These are phyloP conservation scores for Sarocladium oryzae DNA, from an alignment of 2,329 filamentous ascomycete species.

Conservation along the genomic window DNA sequence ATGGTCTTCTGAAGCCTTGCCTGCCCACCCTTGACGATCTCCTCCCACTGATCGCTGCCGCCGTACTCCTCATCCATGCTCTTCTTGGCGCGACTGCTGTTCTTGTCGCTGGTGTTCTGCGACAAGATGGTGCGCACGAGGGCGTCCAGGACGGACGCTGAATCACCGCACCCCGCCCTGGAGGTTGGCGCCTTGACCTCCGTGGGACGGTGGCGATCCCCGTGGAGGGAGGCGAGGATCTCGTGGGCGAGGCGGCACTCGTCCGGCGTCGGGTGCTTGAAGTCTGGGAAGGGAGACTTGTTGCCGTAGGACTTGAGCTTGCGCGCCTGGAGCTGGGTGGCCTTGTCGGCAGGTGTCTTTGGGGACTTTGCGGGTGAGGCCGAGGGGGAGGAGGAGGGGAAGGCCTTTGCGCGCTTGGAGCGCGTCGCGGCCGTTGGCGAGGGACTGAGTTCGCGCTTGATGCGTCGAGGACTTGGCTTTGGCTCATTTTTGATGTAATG, in stretches of 20 bases:
- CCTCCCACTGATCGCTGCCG: conserved; percentile 35
- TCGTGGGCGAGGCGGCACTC: conserved; percentile 64
- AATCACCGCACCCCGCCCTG: conserved; percentile 55
- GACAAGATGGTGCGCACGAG: conserved; percentile 45
- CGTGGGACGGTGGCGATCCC: conserved; percentile 54
- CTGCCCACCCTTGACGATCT: conserved; percentile 32
- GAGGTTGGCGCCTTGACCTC: conserved; percentile 51
- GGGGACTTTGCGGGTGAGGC: neutral
- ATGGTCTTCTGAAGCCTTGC: conserved; percentile 51
- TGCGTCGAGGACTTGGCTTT: neutral
- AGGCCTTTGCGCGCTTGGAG: neutral
- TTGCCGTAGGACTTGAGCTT: conserved; percentile 37
- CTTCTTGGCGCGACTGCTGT: conserved; percentile 55
- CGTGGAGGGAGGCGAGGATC: conserved; percentile 60
- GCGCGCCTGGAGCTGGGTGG: conserved; percentile 27
- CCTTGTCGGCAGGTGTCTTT: conserved; percentile 13
- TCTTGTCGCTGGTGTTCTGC: conserved; percentile 45
- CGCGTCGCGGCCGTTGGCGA: neutral
- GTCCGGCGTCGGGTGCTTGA: conserved; percentile 55
- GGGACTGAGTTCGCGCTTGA: conserved; percentile 6
- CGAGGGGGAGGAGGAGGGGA: neutral
- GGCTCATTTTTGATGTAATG: neutral
- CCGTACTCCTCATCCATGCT: conserved; percentile 39
- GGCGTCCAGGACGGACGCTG: conserved; percentile 44
- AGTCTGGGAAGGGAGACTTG: conserved; percentile 61